These are phyloP conservation scores for Russula emetica DNA, from an alignment of 768 basidiomycete genomes.

Conservation along the genomic window DNA sequence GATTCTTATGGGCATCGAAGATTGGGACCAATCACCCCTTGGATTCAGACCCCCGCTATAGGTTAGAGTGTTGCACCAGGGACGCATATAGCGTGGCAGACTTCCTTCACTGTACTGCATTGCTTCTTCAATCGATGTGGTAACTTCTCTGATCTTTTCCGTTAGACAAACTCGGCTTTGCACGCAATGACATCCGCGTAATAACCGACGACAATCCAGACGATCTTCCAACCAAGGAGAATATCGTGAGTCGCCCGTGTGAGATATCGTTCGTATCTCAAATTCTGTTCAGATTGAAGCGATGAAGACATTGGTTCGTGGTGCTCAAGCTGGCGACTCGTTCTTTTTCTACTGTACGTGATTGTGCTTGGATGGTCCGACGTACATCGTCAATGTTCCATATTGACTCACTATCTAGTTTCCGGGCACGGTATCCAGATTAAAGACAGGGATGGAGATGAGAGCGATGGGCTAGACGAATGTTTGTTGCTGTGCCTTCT, in stretches of 20 bases:
- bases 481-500: not conserved
- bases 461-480: not conserved
- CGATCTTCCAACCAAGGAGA: not conserved
- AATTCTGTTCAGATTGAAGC: no score
- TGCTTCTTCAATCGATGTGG: not conserved
- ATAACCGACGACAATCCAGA: not conserved
- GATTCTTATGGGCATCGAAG: not conserved
- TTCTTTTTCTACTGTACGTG: slow-evolving; percentile 9
- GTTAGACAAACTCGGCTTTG: not conserved
- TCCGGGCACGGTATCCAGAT: not conserved
- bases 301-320: not conserved
- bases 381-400: not conserved
- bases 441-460: not conserved
- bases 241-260: slow-evolving; percentile 1
- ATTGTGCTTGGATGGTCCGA: not conserved
- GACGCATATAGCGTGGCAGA: no score
- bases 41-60: no score
- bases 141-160: not conserved
- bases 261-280: not conserved
- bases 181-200: not conserved
- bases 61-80: no score
- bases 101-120: no score
- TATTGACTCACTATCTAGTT: not conserved
- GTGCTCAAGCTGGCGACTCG: not conserved
- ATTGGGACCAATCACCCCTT: slow-evolving; percentile 14